These are phyloP conservation scores for Plantago ovata DNA, from an alignment of 257 asterid species.

Conservation along the genomic window DNA sequence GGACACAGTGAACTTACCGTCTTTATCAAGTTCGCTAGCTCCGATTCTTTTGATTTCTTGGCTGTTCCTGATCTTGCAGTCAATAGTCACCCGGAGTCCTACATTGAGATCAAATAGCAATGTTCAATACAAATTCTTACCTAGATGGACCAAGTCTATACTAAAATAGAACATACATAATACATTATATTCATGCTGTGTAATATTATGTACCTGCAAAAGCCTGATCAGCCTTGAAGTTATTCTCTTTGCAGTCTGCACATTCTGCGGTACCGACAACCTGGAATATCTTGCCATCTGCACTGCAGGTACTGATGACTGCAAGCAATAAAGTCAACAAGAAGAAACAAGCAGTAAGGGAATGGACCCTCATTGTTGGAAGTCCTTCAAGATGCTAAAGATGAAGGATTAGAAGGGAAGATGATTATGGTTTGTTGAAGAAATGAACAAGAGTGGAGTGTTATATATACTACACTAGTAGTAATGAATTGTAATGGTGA, in stretches of 20 bases:
- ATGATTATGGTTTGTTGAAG: constrained; percentile 4
- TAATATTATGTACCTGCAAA: constrained; percentile 34
- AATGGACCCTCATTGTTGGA: constrained; percentile 45
- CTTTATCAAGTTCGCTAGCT: constrained; percentile 43
- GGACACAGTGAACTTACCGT: constrained; percentile 65
- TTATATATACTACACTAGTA: constrained; percentile 26
- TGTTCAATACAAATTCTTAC: neutral
- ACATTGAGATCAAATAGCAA: constrained; percentile 11
- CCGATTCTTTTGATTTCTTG: constrained; percentile 45
- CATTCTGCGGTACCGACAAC: constrained; percentile 55
- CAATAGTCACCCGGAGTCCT: constrained; percentile 79
- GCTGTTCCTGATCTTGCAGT: constrained; percentile 64
- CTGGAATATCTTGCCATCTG: constrained; percentile 36
- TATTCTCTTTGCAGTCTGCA: constrained; percentile 44
- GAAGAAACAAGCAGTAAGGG: constrained; percentile 39
- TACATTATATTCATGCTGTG: neutral
- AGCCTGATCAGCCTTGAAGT: constrained; percentile 35
- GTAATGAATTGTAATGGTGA: constrained; percentile 13
- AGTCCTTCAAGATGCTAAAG: neutral
- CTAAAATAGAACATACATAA: neutral
- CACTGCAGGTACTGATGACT: constrained; percentile 32
- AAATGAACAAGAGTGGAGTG: neutral
- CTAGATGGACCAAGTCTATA: neutral
- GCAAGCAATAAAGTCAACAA: constrained; percentile 29
- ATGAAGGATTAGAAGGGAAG: neutral